Conservation (phyloP, 2,329 filamentous ascomycete species). For the Didymella arachidicola region DNA sequence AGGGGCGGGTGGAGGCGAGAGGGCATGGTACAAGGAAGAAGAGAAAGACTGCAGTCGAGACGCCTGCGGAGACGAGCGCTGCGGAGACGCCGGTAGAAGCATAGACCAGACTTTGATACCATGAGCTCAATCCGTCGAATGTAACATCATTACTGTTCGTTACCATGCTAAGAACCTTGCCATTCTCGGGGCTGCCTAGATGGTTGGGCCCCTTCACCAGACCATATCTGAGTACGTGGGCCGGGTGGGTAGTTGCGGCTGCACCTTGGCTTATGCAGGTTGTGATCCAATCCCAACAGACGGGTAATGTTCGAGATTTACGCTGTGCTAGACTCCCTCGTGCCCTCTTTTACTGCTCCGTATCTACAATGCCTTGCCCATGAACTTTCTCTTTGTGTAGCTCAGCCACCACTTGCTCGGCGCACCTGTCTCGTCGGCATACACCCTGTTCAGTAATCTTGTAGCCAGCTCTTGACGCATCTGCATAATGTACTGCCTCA, state of each 20-base stretch:
- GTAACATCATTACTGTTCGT: background rate
- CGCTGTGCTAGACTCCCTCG: background rate
- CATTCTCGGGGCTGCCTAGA: background rate
- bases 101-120: background rate
- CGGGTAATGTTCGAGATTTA: background rate
- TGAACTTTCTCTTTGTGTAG: constrained; percentile 99
- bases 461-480: constrained; percentile 89
- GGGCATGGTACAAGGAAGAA: constrained; percentile 73
- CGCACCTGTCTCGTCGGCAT: constrained; percentile 71
- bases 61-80: constrained; percentile 10
- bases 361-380: constrained; percentile 75
- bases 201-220: background rate
- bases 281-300: background rate
- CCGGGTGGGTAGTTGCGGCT: background rate
- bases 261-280: background rate
- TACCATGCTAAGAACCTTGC: background rate
- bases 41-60: constrained; percentile 60
- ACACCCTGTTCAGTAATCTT: constrained; percentile 84
- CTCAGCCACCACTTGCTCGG: constrained; percentile 94
- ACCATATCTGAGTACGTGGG: background rate
- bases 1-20: constrained; percentile 81
- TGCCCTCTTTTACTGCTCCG: background rate
- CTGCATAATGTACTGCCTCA: constrained; percentile 90
- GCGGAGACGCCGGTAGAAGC: constrained; percentile 7
- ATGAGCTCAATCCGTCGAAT: background rate